Conservation (phyloP, 2,329 filamentous ascomycete genomes). For the Fusarium brevicatenulatum region DNA sequence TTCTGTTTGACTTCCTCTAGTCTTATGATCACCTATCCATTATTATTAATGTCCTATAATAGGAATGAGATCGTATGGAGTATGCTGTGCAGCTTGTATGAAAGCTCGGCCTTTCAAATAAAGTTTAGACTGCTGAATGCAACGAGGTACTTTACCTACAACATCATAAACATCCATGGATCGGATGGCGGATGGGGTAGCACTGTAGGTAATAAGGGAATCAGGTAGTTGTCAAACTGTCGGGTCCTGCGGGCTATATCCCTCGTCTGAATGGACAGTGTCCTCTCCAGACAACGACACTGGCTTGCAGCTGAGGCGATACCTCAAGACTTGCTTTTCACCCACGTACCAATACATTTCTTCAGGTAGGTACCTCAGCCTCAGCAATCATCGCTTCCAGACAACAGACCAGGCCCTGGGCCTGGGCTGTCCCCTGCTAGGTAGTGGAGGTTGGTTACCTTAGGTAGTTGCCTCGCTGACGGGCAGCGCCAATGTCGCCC, state of each 20-base stretch:
- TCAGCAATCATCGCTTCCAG: not conserved
- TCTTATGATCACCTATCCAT: not conserved
- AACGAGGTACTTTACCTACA: not conserved
- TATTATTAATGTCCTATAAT: not conserved
- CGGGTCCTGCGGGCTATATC: not conserved
- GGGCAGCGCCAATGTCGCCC: slow-evolving; percentile 7
- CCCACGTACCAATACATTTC: no score
- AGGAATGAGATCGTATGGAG: not conserved
- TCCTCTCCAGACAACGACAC: not conserved
- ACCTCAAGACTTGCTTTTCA: not conserved
- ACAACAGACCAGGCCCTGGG: not conserved
- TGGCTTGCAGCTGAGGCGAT: not conserved
- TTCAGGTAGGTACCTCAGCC: not conserved
- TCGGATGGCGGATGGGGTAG: not conserved
- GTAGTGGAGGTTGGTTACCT: not conserved
- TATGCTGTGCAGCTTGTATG: not conserved
- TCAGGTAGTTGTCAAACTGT: not conserved
- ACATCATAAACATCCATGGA: not conserved
- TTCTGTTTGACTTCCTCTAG: not conserved
- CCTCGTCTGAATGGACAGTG: not conserved
- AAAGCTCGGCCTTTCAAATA: not conserved
- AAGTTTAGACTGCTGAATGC: not conserved
- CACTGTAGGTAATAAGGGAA: no score
- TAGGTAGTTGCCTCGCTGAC: slow-evolving; percentile 33
- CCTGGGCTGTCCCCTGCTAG: not conserved